Evolutionary conservation across 768 basidiomycete species (phyloP), one percentile per base, ranked within the genome.

Genomic region (Phylloporus arenicola): DNA sequence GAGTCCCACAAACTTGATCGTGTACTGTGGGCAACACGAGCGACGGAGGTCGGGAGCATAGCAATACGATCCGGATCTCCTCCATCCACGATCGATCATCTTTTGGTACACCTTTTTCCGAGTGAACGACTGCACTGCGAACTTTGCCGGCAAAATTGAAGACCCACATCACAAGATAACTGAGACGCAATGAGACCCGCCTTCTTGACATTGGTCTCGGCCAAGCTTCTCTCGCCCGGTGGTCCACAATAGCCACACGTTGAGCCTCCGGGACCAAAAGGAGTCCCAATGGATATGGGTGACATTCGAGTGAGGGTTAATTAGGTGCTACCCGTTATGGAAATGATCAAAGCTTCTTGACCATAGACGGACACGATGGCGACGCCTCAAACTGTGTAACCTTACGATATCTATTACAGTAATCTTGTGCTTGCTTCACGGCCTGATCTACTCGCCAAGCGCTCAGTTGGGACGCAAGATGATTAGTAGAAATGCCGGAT

Each of bases 1-100:
- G 25, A 43, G 37, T 44, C 54, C 57, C 44, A 64, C 73, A 48
- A 58, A 88, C 92, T 81, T 89, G 65, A 97, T 97, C 3, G 95
- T 92, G 64, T 96, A 95, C 57, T 92, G 88, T 1, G 94, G 91
- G 64, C 95, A 98, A 64, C 95, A 97, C 10, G 92, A 86, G 6
- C 69, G 64, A 54, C 73, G 77, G 67, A 94, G 72, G 65, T 94
- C 83, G 4, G 93, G 93, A 55, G 89, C 91, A 68, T 97, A 97
- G 60, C 90, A 83, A 69, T 84, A 93, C 25, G 71, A 74, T 69
- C 88, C 88, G 48, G 87, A 88, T 53, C 90, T 78, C 47, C 90
- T 79, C 89, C 89, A 92, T 22, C 89, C 88, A 17, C 83, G 76
- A 68, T 91, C 83, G 55, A 91, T 83, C 87, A 92, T 88, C 57